Evolutionary conservation across 495 filamentous ascomycete species (phyloP).

Genomic region (Penicillium dipodomyicola): DNA sequence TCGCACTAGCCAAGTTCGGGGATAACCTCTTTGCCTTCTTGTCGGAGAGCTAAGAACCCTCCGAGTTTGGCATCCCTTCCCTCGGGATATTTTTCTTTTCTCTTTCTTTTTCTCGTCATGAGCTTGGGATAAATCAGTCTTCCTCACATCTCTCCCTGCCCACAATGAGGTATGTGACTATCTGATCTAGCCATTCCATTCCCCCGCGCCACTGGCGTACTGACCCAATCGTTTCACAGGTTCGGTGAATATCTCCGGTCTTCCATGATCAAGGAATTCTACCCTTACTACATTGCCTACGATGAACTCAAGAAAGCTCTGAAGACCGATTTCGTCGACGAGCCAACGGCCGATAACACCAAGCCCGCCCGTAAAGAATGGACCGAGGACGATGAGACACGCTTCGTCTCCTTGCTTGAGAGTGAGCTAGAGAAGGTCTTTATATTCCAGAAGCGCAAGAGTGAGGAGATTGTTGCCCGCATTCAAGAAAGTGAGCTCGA

Average conservation of each 20-base stretch:
- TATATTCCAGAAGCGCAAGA: slow-evolving; percentile 93
- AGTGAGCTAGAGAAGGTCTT: slow-evolving; percentile 94
- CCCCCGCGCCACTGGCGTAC: slow-evolving; percentile 11
- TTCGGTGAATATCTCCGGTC: slow-evolving; percentile 95
- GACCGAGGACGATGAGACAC: slow-evolving; percentile 88
- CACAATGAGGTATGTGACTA: slow-evolving; percentile 31
- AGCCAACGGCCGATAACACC: slow-evolving; percentile 52
- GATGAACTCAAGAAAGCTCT: slow-evolving; percentile 87
- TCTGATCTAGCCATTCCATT: not conserved
- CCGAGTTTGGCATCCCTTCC: slow-evolving; percentile 3
- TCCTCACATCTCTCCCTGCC: slow-evolving; percentile 9
- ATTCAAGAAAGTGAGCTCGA: slow-evolving; percentile 85
- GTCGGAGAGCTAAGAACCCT: slow-evolving; percentile 19
- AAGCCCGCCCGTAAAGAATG: slow-evolving; percentile 64
- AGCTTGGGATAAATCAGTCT: slow-evolving; percentile 11
- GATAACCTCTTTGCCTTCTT: slow-evolving; percentile 17
- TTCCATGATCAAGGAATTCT: slow-evolving; percentile 91
- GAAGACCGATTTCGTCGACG: slow-evolving; percentile 64
- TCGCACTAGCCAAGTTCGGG: slow-evolving; percentile 11
- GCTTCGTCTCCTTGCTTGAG: slow-evolving; percentile 83
- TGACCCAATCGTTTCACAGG: slow-evolving; percentile 54
- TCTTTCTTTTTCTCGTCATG: slow-evolving; percentile 17
- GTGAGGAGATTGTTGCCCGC: slow-evolving; percentile 85
- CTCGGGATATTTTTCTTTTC: slow-evolving; percentile 9
- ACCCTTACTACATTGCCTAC: slow-evolving; percentile 97